Conservation (phyloP, 129 eudicot genomes). For the Deinandra increscens region DNA sequence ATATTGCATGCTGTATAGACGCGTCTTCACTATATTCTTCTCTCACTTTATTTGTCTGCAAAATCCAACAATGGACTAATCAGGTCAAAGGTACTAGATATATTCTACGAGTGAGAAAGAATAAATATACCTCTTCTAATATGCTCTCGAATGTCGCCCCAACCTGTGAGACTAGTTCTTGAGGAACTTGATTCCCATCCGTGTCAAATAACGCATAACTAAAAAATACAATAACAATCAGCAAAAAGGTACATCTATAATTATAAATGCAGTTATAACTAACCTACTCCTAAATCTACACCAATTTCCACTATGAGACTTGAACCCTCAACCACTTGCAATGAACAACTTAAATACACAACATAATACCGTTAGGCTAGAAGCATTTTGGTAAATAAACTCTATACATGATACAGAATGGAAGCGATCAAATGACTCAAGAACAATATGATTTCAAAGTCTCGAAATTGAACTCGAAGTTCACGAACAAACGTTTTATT, state of each 20-base stretch:
- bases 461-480: too few relatives aligned
- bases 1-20: conserved; percentile 64
- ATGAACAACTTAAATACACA: too few relatives aligned
- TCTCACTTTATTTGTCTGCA: conserved; percentile 73
- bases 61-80: not conserved
- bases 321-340: too few relatives aligned
- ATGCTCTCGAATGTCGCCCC: conserved; percentile 74
- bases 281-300: too few relatives aligned
- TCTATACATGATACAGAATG: too few relatives aligned
- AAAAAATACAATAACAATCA: not conserved
- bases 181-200: conserved; percentile 90
- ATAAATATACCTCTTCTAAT: conserved; percentile 69
- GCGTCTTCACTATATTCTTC: conserved; percentile 67
- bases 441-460: too few relatives aligned
- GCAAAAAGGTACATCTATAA: not conserved
- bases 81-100: not conserved
- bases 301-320: too few relatives aligned
- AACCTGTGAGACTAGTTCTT: conserved; percentile 70
- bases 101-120: not conserved
- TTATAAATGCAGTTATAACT: too few relatives aligned
- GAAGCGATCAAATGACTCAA: too few relatives aligned
- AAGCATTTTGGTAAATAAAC: too few relatives aligned
- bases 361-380: too few relatives aligned
- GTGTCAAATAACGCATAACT: conserved; percentile 84
- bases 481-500: too few relatives aligned